Base-by-base conservation (phyloP, 169 alveolate genomes). In the Plasmodium billcollinsi region DNA sequence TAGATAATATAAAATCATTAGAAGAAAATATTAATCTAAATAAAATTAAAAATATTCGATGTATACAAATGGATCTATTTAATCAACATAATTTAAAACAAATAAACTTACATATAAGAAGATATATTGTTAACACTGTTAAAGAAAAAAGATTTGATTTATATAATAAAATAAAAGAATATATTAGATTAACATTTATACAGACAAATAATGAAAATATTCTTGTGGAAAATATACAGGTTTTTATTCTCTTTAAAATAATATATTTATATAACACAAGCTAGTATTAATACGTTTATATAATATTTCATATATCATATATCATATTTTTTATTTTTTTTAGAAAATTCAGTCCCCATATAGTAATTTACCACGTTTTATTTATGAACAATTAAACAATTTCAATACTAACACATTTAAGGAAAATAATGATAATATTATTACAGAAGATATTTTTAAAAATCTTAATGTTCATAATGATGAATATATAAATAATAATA, bases 21-120 rank as follows among this genome's bases (percentile, higher is more conserved):
- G 92, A 86, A 86, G 92, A 86, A 86, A 86, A 86, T 54, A 73
- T 72, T 2, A 86, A 71, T 39, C 26, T 86, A 73, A 86, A 86
- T 73, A 70, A 86, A 15, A 73, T 86, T 20, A 62, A 72, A 71
- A 86, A 86, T 49, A 54, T 86, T 18, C 50, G 62, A 49, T 61
- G 78, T 39, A 59, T 86, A 33, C 26, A 86, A 61, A 26, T 86
- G 47, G 52, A 86, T 63, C 63, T 86, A 66, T 86, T 86, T 86
- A 70, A 86, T 45, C 74, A 26, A 26, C 29, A 86, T n/a, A 62
- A 65, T 71, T 58, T 86, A 47, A 86, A 73, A 54, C 86, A 72
- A 86, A 86, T 86, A 20, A 86, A 86, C 18, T 52, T 86, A 24
- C 92, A 86, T 39, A 86, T 86, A 63, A 71, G 92, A 73, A 71